Conservation (phyloP, 306 rosid genomes). For the Glycine soja region DNA sequence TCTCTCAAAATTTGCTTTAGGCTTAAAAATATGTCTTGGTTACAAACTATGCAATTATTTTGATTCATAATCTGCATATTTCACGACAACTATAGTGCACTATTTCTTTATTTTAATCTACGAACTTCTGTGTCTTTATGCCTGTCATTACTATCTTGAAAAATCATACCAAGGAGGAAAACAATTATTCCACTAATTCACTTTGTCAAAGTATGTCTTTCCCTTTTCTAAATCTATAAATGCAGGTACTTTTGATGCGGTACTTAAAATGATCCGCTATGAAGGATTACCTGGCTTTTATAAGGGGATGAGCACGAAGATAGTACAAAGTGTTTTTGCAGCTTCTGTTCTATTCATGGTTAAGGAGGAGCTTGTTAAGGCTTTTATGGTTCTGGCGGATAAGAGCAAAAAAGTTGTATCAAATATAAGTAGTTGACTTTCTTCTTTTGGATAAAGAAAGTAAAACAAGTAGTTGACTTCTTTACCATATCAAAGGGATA, state of each 20-base stretch:
- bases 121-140: neutral
- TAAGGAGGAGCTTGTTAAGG: constrained; percentile 84
- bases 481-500: constrained; percentile 26
- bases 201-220: constrained; percentile 16
- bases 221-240: constrained; percentile 21
- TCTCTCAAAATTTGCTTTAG: too few species aligned
- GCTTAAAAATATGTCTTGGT: neutral
- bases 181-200: neutral
- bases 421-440: constrained; percentile 42
- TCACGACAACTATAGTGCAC: neutral
- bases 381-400: constrained; percentile 52
- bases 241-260: constrained; percentile 80
- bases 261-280: constrained; percentile 74
- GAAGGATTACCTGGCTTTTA: constrained; percentile 80
- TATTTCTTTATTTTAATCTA: neutral
- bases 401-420: constrained; percentile 51
- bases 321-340: constrained; percentile 86
- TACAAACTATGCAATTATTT: neutral
- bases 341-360: constrained; percentile 86
- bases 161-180: constrained; percentile 19
- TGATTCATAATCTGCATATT: neutral
- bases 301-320: constrained; percentile 90
- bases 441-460: constrained; percentile 36
- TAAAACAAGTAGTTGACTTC: constrained; percentile 14
- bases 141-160: neutral